phyloP scores from a whole-genome alignment of 2,329 filamentous ascomycete species.

The Fusarium oligoseptatum region DNA sequence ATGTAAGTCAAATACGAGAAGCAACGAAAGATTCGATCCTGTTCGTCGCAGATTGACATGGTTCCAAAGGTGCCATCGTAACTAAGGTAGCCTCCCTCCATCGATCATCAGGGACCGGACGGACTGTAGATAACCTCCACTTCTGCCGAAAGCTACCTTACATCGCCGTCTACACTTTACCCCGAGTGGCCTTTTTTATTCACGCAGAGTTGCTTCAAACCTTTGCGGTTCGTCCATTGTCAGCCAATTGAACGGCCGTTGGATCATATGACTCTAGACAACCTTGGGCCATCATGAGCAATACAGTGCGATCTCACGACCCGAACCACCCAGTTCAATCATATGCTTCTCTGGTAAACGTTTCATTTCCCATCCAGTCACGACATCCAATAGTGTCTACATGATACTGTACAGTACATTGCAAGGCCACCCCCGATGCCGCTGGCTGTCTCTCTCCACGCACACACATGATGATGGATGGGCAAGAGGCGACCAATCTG shows the following conservation, averaged over 20 bases:
- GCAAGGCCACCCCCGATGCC: conserved; percentile 5
- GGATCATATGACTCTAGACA: conserved; percentile 13
- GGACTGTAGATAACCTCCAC: conserved; percentile 25
- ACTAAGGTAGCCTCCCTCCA: neutral
- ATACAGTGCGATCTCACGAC: conserved; percentile 35
- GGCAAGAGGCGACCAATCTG: conserved; percentile 9
- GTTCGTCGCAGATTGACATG: conserved; percentile 3
- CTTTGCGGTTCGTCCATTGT: neutral
- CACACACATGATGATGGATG: conserved; percentile 21
- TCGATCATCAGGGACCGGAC: conserved; percentile 12
- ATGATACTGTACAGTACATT: neutral
- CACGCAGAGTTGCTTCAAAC: conserved; percentile 10
- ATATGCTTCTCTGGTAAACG: conserved; percentile 32
- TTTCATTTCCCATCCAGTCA: conserved; percentile 30
- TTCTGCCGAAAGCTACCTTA: conserved; percentile 33
- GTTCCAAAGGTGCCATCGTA: neutral
- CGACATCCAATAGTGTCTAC: conserved; percentile 5
- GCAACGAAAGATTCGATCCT: neutral
- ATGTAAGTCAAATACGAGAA: conserved; percentile 14
- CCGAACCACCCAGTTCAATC: conserved; percentile 11
- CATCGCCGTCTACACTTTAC: conserved; percentile 26
- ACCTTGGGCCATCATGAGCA: conserved; percentile 25
- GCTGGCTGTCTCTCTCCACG: conserved; percentile 21
- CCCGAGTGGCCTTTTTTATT: neutral
- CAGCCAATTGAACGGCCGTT: conserved; percentile 9